Evolutionary conservation across 805 yeast genomes (phyloP).

Genomic region (Myxozyma udenii): DNA sequence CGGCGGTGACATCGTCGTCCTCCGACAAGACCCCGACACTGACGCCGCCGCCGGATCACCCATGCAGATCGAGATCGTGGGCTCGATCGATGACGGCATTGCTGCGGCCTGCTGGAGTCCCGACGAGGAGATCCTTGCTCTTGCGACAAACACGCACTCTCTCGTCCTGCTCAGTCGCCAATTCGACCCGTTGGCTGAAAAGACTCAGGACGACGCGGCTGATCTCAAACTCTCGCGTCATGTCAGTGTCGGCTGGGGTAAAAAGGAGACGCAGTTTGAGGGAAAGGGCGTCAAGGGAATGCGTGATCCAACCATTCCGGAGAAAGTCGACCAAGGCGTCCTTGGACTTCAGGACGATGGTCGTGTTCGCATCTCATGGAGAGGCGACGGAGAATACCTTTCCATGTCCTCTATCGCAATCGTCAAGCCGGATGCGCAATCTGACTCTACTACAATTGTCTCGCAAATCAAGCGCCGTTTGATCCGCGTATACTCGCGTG

Average conservation of each 20-base stretch:
- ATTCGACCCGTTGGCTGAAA: constrained; percentile 76
- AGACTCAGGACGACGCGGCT: constrained; percentile 47
- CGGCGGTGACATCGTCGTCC: constrained; percentile 67
- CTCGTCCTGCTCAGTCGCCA: constrained; percentile 66
- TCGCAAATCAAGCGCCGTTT: constrained; percentile 56
- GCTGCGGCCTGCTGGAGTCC: constrained; percentile 79
- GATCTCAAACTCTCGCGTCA: constrained; percentile 75
- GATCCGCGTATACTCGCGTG: constrained; percentile 75
- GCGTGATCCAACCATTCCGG: constrained; percentile 85
- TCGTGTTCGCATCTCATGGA: constrained; percentile 68
- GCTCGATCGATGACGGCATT: constrained; percentile 75
- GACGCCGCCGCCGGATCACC: too few species aligned
- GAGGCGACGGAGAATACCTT: constrained; percentile 90
- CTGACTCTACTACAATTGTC: background rate
- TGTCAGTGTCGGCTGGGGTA: constrained; percentile 98
- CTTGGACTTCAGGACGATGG: constrained; percentile 54
- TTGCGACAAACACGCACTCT: constrained; percentile 52
- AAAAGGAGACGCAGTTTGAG: constrained; percentile 90
- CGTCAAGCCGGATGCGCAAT: constrained; percentile 33
- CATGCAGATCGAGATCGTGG: constrained; percentile 67
- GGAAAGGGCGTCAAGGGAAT: constrained; percentile 86
- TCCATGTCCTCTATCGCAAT: constrained; percentile 63
- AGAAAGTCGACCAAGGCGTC: constrained; percentile 65
- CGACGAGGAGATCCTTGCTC: constrained; percentile 79
- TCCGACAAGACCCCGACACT: constrained; percentile 27